phyloP scores from a whole-genome alignment of 495 filamentous ascomycete genomes.

The Penicillium herquei region DNA sequence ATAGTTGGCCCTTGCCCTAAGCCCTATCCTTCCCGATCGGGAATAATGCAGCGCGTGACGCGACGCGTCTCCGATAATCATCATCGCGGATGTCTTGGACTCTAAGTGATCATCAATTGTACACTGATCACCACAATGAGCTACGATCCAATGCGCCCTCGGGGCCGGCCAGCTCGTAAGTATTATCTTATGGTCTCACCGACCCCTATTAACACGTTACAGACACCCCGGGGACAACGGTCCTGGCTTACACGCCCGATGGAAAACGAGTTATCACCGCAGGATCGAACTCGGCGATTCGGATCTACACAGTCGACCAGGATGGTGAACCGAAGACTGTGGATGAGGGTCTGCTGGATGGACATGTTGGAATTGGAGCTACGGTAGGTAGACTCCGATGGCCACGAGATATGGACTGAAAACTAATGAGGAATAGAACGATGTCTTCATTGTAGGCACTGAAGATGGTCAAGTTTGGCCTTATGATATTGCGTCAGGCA shows the following conservation, averaged over 20 bases:
- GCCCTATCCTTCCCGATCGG: constrained; percentile 35
- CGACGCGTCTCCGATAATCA: constrained; percentile 24
- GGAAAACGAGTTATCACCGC: constrained; percentile 74
- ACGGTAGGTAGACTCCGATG: constrained; percentile 49
- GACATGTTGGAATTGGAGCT: constrained; percentile 72
- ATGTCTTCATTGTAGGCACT: constrained; percentile 80
- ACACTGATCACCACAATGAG: constrained; percentile 27
- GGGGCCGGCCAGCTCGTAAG: constrained; percentile 47
- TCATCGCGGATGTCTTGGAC: constrained; percentile 9
- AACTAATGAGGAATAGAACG: constrained; percentile 53
- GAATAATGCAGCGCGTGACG: constrained; percentile 29
- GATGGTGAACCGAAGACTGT: constrained; percentile 89
- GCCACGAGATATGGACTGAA: background rate
- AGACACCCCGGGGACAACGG: constrained; percentile 70
- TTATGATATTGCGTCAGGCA: constrained; percentile 74
- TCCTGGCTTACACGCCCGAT: constrained; percentile 66
- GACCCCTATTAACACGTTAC: constrained; percentile 13
- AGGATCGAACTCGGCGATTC: constrained; percentile 85
- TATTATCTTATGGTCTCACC: constrained; percentile 2
- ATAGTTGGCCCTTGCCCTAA: constrained; percentile 32
- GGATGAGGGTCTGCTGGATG: constrained; percentile 75
- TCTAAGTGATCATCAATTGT: background rate
- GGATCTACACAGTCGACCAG: constrained; percentile 84
- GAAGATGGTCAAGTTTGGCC: constrained; percentile 93
- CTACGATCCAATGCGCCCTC: constrained; percentile 40